Evolutionary conservation across 2,329 filamentous ascomycete species (phyloP).

Genomic region (Fusarium udum): DNA sequence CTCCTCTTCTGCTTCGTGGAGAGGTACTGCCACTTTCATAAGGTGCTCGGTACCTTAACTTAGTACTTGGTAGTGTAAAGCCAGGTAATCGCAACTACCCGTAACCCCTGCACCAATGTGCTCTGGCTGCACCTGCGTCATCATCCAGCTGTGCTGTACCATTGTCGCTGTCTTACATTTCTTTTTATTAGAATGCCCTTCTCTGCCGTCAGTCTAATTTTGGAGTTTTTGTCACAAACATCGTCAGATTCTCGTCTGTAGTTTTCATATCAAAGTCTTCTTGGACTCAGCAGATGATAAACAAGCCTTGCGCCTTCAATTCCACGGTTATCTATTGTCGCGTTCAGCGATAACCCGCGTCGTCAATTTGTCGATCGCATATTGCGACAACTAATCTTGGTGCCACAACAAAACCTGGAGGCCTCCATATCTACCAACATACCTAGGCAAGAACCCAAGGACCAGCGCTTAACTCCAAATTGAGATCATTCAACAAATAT

Average conservation of each 20-base stretch:
- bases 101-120: conserved; percentile 18
- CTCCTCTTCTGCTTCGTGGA: background rate
- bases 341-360: conserved; percentile 20
- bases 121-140: conserved; percentile 39
- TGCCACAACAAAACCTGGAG: conserved; percentile 16
- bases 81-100: background rate
- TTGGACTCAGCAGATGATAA: background rate
- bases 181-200: conserved; percentile 12
- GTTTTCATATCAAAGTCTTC: background rate
- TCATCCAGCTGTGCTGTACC: conserved; percentile 10
- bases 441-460: background rate
- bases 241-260: background rate
- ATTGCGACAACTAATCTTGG: conserved; percentile 15
- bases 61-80: background rate
- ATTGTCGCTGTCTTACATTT: conserved; percentile 11
- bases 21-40: conserved; percentile 4
- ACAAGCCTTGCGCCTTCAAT: background rate
- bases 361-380: conserved; percentile 22
- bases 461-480: background rate
- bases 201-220: background rate
- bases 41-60: background rate
- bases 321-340: background rate
- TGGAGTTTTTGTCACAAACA: conserved; percentile 12
- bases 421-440: conserved; percentile 16
- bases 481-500: conserved; percentile 26